Evolutionary conservation across 352 stramenopile genomes (phyloP).

Genomic region (Thraustochytrium sp.): DNA sequence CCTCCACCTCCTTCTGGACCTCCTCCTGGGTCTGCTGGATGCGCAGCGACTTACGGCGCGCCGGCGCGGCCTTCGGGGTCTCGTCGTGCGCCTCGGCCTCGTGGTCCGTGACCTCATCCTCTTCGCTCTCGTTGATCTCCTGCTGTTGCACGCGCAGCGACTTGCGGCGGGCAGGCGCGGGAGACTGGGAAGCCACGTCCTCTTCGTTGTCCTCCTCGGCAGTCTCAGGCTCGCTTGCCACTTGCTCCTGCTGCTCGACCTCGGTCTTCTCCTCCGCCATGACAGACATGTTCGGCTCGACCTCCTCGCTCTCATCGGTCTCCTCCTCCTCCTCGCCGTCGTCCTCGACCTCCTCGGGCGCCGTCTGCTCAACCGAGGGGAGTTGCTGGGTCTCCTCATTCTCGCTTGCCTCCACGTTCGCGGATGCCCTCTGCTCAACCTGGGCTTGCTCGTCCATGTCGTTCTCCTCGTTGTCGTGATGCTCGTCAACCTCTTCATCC

Average conservation of each 20-base stretch:
- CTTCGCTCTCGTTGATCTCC: too few relatives aligned
- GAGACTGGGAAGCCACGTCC: not conserved
- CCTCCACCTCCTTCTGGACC: not conserved
- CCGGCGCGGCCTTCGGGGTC: not conserved
- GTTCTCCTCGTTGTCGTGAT: not conserved
- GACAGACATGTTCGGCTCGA: not conserved
- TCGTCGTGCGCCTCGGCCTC: not conserved
- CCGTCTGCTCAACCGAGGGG: not conserved
- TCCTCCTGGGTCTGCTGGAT: too few relatives aligned
- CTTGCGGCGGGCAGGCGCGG: not conserved
- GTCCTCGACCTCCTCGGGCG: not conserved
- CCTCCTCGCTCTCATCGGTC: not conserved
- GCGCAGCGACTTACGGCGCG: too few relatives aligned
- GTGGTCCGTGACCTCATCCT: not conserved
- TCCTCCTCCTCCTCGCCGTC: not conserved
- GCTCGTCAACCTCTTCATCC: not conserved
- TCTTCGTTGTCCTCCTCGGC: not conserved
- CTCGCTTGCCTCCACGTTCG: not conserved
- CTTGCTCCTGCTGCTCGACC: not conserved
- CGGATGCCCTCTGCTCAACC: not conserved
- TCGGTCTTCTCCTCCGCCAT: not conserved
- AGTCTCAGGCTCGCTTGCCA: not conserved
- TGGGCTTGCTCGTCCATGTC: not conserved
- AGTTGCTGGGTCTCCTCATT: not conserved
- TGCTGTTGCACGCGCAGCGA: too few relatives aligned